These are phyloP conservation scores for Boletus tomentosulus DNA, from an alignment of 768 basidiomycete species.

Conservation along the genomic window DNA sequence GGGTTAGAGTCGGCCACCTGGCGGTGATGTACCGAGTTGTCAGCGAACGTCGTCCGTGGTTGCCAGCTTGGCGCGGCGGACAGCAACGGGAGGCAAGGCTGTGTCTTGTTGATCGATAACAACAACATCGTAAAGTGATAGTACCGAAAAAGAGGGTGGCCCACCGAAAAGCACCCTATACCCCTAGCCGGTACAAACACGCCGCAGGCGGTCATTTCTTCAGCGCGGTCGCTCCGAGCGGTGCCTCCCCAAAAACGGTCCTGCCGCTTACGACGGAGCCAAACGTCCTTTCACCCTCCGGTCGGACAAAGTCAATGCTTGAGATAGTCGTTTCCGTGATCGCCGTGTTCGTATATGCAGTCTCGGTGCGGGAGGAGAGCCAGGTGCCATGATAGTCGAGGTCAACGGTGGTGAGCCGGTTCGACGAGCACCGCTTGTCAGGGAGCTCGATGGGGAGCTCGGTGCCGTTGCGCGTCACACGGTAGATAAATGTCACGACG, in stretches of 20 bases:
- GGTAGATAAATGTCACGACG: constrained; percentile 34
- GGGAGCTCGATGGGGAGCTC: constrained; percentile 7
- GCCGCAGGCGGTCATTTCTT: background rate
- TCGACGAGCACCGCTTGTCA: constrained; percentile 2
- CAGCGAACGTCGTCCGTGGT: no score
- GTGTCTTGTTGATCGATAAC: no score
- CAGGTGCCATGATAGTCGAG: constrained; percentile 10
- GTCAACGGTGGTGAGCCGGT: constrained; percentile 25
- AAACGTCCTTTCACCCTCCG: no score
- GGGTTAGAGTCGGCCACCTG: no score
- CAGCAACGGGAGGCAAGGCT: no score
- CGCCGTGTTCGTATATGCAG: background rate
- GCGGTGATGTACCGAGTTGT: no score
- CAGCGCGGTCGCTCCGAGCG: background rate
- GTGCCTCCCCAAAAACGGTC: background rate
- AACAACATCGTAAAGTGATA: background rate
- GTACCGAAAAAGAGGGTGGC: background rate
- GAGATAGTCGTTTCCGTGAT: background rate
- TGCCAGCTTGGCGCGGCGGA: no score
- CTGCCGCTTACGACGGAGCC: no score
- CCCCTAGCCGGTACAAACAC: background rate
- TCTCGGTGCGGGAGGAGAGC: background rate
- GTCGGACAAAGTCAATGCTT: background rate
- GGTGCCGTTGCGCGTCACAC: constrained; percentile 5
- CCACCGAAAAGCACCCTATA: no score